Evolutionary conservation across 768 basidiomycete species (phyloP).

Genomic region (Crucibulum laeve): DNA sequence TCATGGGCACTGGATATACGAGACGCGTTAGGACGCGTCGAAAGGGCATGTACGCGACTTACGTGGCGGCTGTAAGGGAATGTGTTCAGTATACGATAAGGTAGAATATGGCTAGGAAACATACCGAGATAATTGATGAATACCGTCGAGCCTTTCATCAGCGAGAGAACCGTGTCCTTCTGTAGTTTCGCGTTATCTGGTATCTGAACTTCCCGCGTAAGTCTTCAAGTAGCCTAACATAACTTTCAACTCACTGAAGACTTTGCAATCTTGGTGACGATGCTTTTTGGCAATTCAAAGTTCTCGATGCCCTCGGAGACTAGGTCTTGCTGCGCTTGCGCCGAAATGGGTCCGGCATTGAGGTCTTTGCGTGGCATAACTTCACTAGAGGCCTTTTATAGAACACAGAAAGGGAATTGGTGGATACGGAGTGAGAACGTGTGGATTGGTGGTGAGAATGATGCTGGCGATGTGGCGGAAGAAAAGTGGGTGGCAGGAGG

Average conservation of each 20-base stretch:
- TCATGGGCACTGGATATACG: conserved; percentile 90
- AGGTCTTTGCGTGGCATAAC: conserved; percentile 76
- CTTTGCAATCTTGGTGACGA: conserved; percentile 83
- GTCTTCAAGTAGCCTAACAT: background rate
- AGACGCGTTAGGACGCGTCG: conserved; percentile 10
- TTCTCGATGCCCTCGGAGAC: conserved; percentile 85
- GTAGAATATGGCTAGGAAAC: conserved; percentile 17
- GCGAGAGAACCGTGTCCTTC: conserved; percentile 82
- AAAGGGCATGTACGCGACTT: conserved; percentile 13
- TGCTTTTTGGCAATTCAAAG: conserved; percentile 80
- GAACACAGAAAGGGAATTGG: background rate
- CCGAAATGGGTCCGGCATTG: conserved; percentile 49
- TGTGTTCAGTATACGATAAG: background rate
- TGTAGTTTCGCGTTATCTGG: conserved; percentile 84
- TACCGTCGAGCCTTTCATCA: conserved; percentile 87
- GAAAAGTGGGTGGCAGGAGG: too few species aligned
- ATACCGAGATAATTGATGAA: conserved; percentile 92
- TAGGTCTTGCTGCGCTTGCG: conserved; percentile 75
- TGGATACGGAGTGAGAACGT: background rate
- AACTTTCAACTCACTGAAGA: conserved; percentile 55
- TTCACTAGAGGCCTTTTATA: background rate
- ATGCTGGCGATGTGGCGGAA: too few species aligned
- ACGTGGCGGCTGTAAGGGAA: conserved; percentile 43
- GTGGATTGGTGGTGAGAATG: too few species aligned
- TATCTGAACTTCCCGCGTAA: conserved; percentile 43